Conservation (phyloP, 352 stramenopile genomes). For the Pythium sp. region DNA sequence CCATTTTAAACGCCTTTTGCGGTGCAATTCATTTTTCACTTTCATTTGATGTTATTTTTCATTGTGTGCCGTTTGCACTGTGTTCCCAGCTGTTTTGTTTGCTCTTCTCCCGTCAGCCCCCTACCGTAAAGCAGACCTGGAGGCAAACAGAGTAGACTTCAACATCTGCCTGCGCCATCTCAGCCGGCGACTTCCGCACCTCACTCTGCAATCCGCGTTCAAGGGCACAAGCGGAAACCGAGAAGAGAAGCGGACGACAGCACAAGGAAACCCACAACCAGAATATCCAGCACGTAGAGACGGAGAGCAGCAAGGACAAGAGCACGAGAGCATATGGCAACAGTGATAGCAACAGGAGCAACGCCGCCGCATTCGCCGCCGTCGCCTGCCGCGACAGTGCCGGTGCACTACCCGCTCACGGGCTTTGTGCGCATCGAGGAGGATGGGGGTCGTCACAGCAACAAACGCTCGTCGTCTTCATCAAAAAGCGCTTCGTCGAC, state of each 20-base stretch:
- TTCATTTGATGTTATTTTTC: no score
- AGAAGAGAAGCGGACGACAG: background rate
- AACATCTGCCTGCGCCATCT: conserved; percentile 2
- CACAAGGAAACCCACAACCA: background rate
- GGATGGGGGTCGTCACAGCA: conserved; percentile 24
- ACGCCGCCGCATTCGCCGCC: background rate
- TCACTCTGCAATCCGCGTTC: background rate
- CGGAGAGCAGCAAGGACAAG: background rate
- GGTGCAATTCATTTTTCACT: no score
- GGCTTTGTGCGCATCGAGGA: conserved; percentile 60
- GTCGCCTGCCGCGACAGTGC: background rate
- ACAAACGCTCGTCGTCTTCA: background rate
- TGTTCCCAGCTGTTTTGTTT: conserved; percentile 2
- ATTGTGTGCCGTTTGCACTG: background rate
- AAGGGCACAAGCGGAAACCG: background rate
- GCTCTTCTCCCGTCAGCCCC: background rate
- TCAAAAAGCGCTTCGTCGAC: background rate
- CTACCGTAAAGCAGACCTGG: background rate
- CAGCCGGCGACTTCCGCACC: background rate
- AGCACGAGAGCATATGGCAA: background rate
- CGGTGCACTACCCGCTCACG: conserved; percentile 23
- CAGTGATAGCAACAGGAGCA: background rate
- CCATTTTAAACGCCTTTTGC: no score
- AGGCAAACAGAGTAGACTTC: background rate
- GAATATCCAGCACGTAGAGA: no score